Evolutionary conservation across 1,284 basidiomycete species (phyloP).

Genomic region (Melampsora americana): DNA sequence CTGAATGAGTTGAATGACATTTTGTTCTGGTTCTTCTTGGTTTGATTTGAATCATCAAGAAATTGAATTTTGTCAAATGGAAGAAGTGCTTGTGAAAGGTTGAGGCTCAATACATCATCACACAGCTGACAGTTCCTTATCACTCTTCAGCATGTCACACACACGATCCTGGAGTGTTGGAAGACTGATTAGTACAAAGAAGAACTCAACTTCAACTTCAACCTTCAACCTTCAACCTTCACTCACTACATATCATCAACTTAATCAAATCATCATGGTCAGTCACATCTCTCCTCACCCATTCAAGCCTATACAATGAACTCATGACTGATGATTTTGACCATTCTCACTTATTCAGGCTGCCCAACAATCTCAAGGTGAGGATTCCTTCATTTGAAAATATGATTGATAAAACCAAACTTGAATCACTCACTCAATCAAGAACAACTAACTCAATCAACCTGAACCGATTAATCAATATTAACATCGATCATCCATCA

Average conservation of each 20-base stretch:
- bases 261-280: neutral
- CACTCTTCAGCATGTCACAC: no score
- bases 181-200: no score
- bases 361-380: conserved; percentile 43
- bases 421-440: neutral
- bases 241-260: no score
- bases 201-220: neutral
- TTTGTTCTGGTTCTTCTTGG: no score
- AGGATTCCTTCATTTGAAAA: neutral
- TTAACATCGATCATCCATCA: neutral
- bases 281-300: neutral
- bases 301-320: no score
- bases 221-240: neutral
- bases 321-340: no score
- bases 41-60: neutral
- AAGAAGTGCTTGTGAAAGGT: neutral
- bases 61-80: neutral
- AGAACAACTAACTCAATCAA: no score
- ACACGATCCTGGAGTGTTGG: neutral
- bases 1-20: no score
- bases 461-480: no score
- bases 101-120: neutral
- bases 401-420: neutral
- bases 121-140: neutral
- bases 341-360: neutral